phyloP scores from a whole-genome alignment of 2,329 filamentous ascomycete species.

The Fusarium brachygibbosum region DNA sequence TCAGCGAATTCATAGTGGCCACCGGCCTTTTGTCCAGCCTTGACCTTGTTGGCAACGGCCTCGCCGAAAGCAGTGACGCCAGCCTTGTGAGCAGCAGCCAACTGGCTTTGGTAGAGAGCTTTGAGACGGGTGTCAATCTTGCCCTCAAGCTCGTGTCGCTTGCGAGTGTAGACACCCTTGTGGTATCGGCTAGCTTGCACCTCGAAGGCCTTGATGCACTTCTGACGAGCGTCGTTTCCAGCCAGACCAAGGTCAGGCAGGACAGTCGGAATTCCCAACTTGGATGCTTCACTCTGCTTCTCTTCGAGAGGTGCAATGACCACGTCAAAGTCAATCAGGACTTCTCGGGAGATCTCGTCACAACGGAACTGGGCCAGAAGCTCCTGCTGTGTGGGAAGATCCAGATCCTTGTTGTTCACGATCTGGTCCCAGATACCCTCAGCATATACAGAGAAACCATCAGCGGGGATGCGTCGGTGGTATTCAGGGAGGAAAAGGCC shows the following conservation, averaged over 20 bases:
- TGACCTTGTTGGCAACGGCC: constrained; percentile 87
- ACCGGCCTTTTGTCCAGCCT: constrained; percentile 91
- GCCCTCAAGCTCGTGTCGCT: constrained; percentile 84
- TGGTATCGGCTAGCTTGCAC: constrained; percentile 93
- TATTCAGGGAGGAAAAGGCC: constrained; percentile 94
- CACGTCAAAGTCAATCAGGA: constrained; percentile 84
- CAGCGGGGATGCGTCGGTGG: constrained; percentile 93
- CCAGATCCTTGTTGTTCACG: constrained; percentile 97
- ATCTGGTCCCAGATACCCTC: constrained; percentile 98
- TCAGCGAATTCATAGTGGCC: constrained; percentile 94
- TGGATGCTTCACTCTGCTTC: constrained; percentile 80
- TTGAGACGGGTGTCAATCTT: constrained; percentile 94
- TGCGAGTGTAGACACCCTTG: constrained; percentile 92
- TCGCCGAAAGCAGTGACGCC: constrained; percentile 89
- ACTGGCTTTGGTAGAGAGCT: constrained; percentile 87
- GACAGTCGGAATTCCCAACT: constrained; percentile 79
- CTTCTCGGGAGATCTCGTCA: constrained; percentile 94
- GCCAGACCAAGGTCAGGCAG: constrained; percentile 79
- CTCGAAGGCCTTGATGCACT: constrained; percentile 87
- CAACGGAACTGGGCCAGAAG: constrained; percentile 96
- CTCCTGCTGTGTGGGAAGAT: constrained; percentile 96
- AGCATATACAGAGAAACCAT: constrained; percentile 95
- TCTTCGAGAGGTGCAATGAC: constrained; percentile 88
- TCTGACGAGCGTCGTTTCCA: constrained; percentile 78
- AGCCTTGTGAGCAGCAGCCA: constrained; percentile 88